Evolutionary conservation across 2,329 filamentous ascomycete species (phyloP).

Genomic region (Trichophyton verrucosum): DNA sequence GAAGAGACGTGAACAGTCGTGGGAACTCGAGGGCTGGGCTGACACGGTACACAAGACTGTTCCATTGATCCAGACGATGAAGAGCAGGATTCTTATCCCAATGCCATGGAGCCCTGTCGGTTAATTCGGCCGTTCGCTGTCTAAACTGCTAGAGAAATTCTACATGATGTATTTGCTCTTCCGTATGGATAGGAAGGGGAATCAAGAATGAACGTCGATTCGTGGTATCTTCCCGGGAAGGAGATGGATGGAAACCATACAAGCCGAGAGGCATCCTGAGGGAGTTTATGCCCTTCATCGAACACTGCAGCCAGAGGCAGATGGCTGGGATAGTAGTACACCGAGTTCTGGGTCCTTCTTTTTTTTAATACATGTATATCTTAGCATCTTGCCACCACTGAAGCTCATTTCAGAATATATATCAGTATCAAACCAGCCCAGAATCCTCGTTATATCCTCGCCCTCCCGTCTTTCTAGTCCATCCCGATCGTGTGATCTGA

Average conservation of each 20-base stretch:
- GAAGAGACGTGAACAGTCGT: constrained; percentile 80
- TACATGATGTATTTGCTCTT: not conserved
- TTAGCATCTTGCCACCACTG: not conserved
- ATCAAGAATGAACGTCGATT: not conserved
- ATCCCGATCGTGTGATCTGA: not conserved
- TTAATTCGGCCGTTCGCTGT: constrained; percentile 31
- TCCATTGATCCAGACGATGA: constrained; percentile 91
- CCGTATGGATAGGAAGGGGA: not conserved
- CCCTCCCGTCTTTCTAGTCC: too few species aligned
- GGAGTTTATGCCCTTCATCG: not conserved
- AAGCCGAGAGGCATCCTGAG: not conserved
- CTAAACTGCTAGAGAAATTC: not conserved
- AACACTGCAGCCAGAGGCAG: not conserved
- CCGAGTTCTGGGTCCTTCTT: not conserved
- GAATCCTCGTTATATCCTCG: not conserved
- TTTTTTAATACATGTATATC: not conserved
- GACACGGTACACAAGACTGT: constrained; percentile 98
- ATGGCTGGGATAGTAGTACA: not conserved
- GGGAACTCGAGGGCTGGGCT: constrained; percentile 88
- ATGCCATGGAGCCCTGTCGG: constrained; percentile 95
- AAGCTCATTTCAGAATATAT: not conserved
- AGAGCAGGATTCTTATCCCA: constrained; percentile 81
- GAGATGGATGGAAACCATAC: not conserved
- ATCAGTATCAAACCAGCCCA: not conserved
- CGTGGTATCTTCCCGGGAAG: not conserved